Evolutionary conservation across 73 alveolate genomes (phyloP).

Genomic region (Paramecium tetraurelia): DNA sequence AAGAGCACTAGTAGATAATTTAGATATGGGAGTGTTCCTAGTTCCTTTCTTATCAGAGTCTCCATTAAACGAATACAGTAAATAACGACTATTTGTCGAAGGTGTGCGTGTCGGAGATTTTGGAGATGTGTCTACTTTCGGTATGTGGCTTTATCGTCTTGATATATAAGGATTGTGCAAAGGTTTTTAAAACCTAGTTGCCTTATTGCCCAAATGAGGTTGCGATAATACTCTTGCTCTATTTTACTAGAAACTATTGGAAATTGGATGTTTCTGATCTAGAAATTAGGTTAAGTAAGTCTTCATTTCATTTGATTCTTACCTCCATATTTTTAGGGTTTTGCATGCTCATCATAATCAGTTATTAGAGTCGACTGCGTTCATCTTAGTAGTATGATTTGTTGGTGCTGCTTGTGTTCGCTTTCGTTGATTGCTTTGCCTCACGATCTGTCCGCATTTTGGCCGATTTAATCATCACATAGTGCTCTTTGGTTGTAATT

Average conservation of each 20-base stretch:
- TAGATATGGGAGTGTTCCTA: not conserved
- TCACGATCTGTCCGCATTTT: not conserved
- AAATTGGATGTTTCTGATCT: not conserved
- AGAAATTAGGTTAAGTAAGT: not conserved
- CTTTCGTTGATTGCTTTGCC: not conserved
- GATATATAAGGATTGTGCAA: not conserved
- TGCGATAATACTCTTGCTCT: constrained; percentile 7
- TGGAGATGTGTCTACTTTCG: not conserved
- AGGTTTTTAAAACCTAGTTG: not conserved
- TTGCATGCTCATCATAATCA: not conserved
- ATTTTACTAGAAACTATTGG: not conserved
- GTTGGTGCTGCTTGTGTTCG: not conserved
- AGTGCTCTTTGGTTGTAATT: not conserved
- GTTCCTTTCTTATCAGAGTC: not conserved
- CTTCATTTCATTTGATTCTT: not conserved
- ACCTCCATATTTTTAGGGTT: constrained; percentile 33
- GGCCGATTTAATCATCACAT: not conserved
- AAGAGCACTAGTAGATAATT: constrained; percentile 26
- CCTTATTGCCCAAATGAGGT: not conserved
- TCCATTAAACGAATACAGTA: not conserved
- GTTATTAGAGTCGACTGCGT: not conserved
- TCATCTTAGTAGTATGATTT: constrained; percentile 16
- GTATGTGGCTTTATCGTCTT: not conserved
- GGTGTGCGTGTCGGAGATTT: not conserved
- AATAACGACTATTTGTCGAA: not conserved